Evolutionary conservation across 2,329 filamentous ascomycete genomes (phyloP).

Genomic region (Xylariaceae sp.): DNA sequence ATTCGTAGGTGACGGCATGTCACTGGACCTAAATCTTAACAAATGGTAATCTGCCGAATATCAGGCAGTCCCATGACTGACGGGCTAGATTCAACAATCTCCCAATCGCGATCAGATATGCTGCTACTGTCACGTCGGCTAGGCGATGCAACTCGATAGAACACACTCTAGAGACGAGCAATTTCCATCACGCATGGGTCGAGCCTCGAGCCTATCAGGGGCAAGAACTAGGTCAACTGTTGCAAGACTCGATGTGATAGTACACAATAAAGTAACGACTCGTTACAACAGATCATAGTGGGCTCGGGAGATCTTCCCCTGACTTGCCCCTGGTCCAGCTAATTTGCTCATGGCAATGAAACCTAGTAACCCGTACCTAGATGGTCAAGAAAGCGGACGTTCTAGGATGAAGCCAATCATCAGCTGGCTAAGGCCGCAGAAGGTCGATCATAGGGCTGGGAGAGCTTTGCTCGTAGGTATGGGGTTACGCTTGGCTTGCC

Average conservation of each 20-base stretch:
- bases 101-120: constrained; percentile 21
- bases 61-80: constrained; percentile 15
- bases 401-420: no score
- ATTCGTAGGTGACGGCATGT: no score
- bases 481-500: constrained; percentile 14
- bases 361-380: constrained; percentile 14
- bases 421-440: constrained; percentile 22
- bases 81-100: constrained; percentile 7
- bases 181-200: constrained; percentile 15
- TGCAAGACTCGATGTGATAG: constrained; percentile 29
- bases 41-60: constrained; percentile 27
- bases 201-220: constrained; percentile 18
- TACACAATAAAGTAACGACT: constrained; percentile 25
- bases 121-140: constrained; percentile 14
- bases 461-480: constrained; percentile 25
- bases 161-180: constrained; percentile 13
- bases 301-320: constrained; percentile 18
- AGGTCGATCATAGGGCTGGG: constrained; percentile 27
- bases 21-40: no score
- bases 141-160: constrained; percentile 26
- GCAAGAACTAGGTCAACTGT: constrained; percentile 19
- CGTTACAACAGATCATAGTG: constrained; percentile 12
- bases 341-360: constrained; percentile 6
- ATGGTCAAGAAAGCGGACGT: constrained; percentile 24
- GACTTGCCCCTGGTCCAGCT: constrained; percentile 13